Percentiles rank a stretch among this genome's conserved stretches.
These are phyloP conservation scores for Paraglomus brasilianum DNA, from an alignment of 192 early-diverging fungal genomes.

Conservation along the genomic window DNA sequence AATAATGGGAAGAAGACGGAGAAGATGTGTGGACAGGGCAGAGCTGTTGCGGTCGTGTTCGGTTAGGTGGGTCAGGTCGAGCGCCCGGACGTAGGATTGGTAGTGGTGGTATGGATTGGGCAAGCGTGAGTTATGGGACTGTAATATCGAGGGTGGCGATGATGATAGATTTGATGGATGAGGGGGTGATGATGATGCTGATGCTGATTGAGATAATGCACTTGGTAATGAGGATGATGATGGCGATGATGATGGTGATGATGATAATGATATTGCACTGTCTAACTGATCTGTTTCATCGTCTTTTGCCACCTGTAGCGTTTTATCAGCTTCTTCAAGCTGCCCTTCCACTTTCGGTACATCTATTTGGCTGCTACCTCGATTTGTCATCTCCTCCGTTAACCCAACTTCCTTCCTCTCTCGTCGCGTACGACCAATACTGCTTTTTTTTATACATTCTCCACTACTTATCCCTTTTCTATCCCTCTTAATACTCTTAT, in stretches of 20 bases:
- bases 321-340: no score
- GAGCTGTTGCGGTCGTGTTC: conserved; percentile 31
- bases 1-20: conserved; percentile 26
- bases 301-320: no score
- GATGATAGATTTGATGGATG: conserved; percentile 11
- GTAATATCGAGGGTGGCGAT: neutral
- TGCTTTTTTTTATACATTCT: no score
- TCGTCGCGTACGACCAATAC: no score
- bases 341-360: no score
- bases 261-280: no score
- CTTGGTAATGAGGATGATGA: conserved; percentile 6
- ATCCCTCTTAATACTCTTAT: no score
- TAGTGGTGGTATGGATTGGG: conserved; percentile 20
- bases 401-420: no score
- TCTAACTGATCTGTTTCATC: no score
- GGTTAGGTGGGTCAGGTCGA: conserved; percentile 24
- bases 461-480: no score
- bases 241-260: neutral
- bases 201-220: neutral
- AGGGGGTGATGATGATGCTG: conserved; percentile 13
- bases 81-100: conserved; percentile 18
- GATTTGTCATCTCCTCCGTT: no score
- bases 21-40: conserved; percentile 27
- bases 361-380: no score
- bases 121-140: neutral